A percentile compares a stretch with the other conserved stretches of the same genome.
Evolutionary conservation across 1,284 basidiomycete genomes (phyloP).

Genomic region (Tilletia horrida): DNA sequence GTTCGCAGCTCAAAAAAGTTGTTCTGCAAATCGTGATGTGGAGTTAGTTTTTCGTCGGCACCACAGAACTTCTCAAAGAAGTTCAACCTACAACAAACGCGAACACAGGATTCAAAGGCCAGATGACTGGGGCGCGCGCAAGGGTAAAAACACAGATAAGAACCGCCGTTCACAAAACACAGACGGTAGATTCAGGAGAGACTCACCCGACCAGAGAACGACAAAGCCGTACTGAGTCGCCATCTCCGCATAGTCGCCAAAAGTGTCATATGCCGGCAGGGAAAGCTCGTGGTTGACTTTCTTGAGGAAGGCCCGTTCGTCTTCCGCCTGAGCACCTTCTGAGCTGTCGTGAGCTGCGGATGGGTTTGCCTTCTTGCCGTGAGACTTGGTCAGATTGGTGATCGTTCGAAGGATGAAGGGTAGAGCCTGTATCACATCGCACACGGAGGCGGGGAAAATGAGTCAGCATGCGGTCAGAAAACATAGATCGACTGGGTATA

Average conservation of each 20-base stretch:
- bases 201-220: slow-evolving; percentile 21
- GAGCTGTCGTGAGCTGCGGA: background rate
- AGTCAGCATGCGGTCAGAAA: too few relatives aligned
- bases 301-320: slow-evolving; percentile 72
- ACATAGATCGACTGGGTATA: too few relatives aligned
- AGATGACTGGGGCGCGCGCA: slow-evolving; percentile 71
- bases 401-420: slow-evolving; percentile 69
- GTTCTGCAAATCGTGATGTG: slow-evolving; percentile 57
- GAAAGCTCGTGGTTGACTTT: slow-evolving; percentile 72
- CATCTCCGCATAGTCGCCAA: slow-evolving; percentile 86
- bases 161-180: background rate
- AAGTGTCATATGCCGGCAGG: slow-evolving; percentile 68
- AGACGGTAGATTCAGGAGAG: too few relatives aligned
- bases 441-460: too few relatives aligned
- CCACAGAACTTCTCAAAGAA: too few relatives aligned
- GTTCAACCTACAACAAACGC: slow-evolving; percentile 33
- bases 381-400: slow-evolving; percentile 27
- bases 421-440: too few relatives aligned
- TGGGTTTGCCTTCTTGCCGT: background rate
- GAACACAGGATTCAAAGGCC: slow-evolving; percentile 73
- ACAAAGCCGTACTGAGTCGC: slow-evolving; percentile 69
- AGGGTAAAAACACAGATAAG: background rate
- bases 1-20: slow-evolving; percentile 87
- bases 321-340: slow-evolving; percentile 36
- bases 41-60: too few relatives aligned